These are phyloP conservation scores for Niebla homalea DNA, from an alignment of 495 filamentous ascomycete genomes.

Conservation along the genomic window DNA sequence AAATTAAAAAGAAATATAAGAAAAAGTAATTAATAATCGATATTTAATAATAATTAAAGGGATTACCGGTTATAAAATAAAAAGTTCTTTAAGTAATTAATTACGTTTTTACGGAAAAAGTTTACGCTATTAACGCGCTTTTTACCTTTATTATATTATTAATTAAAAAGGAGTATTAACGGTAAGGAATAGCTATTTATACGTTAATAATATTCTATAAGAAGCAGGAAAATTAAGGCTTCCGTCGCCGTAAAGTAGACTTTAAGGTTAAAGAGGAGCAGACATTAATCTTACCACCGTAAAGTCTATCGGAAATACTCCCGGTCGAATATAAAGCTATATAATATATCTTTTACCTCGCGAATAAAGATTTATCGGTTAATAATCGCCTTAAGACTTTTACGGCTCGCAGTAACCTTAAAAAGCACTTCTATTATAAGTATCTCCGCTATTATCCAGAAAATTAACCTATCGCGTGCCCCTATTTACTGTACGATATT, in stretches of 20 bases:
- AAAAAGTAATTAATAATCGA: slow-evolving; percentile 25
- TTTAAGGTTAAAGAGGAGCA: slow-evolving; percentile 3
- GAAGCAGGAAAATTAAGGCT: slow-evolving; percentile 1
- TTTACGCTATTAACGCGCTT: slow-evolving; percentile 6
- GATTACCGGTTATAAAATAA: slow-evolving; percentile 4
- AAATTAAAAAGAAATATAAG: slow-evolving; percentile 15
- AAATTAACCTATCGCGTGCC: slow-evolving; percentile 4
- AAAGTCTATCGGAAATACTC: slow-evolving; percentile 5
- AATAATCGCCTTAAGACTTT: slow-evolving; percentile 2
- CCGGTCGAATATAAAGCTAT: slow-evolving; percentile 5
- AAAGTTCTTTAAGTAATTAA: background rate
- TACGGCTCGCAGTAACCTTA: slow-evolving; percentile 1
- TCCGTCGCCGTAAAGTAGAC: background rate
- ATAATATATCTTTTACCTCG: slow-evolving; percentile 8
- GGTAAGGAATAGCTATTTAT: slow-evolving; percentile 2
- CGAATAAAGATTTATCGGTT: slow-evolving; percentile 1
- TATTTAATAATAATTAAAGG: slow-evolving; percentile 19
- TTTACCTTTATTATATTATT: slow-evolving; percentile 8
- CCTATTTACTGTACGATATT: background rate
- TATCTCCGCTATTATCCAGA: slow-evolving; percentile 10
- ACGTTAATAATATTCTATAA: background rate
- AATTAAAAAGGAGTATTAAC: slow-evolving; percentile 2
- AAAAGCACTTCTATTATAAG: slow-evolving; percentile 10
- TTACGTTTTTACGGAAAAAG: slow-evolving; percentile 6
- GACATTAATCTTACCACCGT: background rate